phyloP scores from a whole-genome alignment of 345 rosid species.

The Sonneratia caseolaris region DNA sequence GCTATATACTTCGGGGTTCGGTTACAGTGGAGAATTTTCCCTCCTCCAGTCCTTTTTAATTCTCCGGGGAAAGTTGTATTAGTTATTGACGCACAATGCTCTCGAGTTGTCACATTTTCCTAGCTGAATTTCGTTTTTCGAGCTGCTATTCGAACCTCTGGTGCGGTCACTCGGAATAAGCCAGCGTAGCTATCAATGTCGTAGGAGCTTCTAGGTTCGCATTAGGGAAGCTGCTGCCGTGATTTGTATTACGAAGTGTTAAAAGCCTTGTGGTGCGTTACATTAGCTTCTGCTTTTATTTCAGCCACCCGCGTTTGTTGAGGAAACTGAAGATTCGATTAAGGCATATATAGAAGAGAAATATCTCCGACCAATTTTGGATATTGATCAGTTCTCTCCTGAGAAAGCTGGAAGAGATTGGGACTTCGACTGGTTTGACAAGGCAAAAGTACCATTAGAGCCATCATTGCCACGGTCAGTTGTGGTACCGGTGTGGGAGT shows the following conservation, averaged over 20 bases:
- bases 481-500: constrained; percentile 79
- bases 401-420: constrained; percentile 74
- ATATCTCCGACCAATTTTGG: constrained; percentile 69
- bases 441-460: constrained; percentile 59
- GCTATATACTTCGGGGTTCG: neutral
- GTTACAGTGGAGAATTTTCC: too few relatives aligned
- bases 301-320: constrained; percentile 96
- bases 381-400: constrained; percentile 55
- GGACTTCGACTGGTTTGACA: constrained; percentile 93
- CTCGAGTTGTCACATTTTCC: neutral
- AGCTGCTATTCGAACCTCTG: neutral
- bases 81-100: neutral
- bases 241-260: neutral
- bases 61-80: neutral
- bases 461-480: constrained; percentile 66
- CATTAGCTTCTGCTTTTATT: constrained; percentile 6
- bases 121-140: neutral
- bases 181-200: neutral
- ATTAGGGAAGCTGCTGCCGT: neutral
- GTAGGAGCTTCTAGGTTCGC: neutral
- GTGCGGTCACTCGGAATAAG: neutral
- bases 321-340: constrained; percentile 67
- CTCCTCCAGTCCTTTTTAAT: neutral
- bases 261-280: neutral
- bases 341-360: constrained; percentile 77